Evolutionary conservation across 768 basidiomycete species (phyloP), one percentile per base, ranked within the genome.

Genomic region (Rhodotorula taiwanensis): DNA sequence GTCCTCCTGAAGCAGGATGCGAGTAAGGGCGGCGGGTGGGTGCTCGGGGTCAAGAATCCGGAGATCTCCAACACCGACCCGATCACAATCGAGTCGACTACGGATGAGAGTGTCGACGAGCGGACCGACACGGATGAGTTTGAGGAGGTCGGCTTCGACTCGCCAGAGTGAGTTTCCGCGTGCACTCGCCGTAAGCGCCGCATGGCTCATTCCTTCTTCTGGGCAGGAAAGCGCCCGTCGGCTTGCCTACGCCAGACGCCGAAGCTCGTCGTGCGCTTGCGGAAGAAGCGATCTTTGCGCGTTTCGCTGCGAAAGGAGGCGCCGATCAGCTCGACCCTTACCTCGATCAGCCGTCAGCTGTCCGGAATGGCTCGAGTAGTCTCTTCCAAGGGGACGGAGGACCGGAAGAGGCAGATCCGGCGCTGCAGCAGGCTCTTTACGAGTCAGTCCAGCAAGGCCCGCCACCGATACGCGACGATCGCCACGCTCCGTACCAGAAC

Each of bases 1-100:
- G 80, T 97, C n/a, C 79, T 99, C 62, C 80, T 98, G 62, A 94
- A 94, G 79, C 94, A 95, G 71, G 85, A 89, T 66, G 86, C 86
- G 39, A 83, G 78, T 21, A 72, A 75, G 52, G 84, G 82, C 27
- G 92, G 93, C 4, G 95, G 95, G 2, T 99, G 95, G 94, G 84
- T 93, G 44, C 78, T 99, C 23, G 94, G 94, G 6, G 86, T 97
- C 23, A 89, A 88, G 11, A 80, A 80, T 61, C 64, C 52, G 2
- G 52, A 59, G 50, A 25, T 28, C 39, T 28, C 21, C 16, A 80
- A 83, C 52, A 89, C 20, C 21, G 62, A 89, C 68, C 93, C 93
- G 9, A 97, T 97, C 61, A 82, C 85, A 57, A 82, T 97, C 58
- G 89, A 93, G 71, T 73, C 42, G 71, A 76, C 57, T 75, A 76